A percentile compares a stretch with the other conserved stretches of the same genome.
Conservation (phyloP, 2,329 filamentous ascomycete genomes). For the Pseudopyrenochaeta lycopersici region DNA sequence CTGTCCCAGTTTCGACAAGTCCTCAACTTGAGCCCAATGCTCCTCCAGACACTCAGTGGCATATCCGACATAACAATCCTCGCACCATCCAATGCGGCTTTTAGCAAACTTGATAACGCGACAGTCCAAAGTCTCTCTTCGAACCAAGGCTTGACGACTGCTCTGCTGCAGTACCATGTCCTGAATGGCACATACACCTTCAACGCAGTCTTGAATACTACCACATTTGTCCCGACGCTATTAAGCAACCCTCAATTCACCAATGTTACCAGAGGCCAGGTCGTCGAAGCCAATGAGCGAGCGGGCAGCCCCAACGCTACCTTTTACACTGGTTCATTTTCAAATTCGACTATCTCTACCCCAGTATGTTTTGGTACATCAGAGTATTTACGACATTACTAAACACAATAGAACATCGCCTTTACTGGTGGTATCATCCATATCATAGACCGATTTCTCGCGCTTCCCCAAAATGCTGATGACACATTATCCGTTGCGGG, state of each 20-base stretch:
- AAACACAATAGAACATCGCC: slow-evolving; percentile 47
- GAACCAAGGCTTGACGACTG: slow-evolving; percentile 49
- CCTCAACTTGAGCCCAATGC: slow-evolving; percentile 46
- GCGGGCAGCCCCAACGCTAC: slow-evolving; percentile 52
- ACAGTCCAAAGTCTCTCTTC: slow-evolving; percentile 37
- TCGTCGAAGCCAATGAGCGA: slow-evolving; percentile 57
- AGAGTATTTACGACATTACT: not conserved
- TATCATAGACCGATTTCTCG: slow-evolving; percentile 56
- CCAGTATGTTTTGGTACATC: slow-evolving; percentile 53
- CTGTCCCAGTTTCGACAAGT: slow-evolving; percentile 47
- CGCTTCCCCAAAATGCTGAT: slow-evolving; percentile 45
- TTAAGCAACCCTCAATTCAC: slow-evolving; percentile 62
- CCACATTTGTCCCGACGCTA: slow-evolving; percentile 58
- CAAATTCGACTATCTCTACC: slow-evolving; percentile 58
- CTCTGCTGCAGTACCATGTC: slow-evolving; percentile 67
- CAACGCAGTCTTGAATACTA: slow-evolving; percentile 48
- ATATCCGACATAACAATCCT: slow-evolving; percentile 65
- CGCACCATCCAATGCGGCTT: slow-evolving; percentile 64
- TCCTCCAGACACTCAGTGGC: slow-evolving; percentile 49
- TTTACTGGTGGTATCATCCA: slow-evolving; percentile 58
- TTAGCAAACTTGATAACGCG: slow-evolving; percentile 51
- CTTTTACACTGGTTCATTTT: slow-evolving; percentile 63
- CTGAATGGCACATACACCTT: slow-evolving; percentile 61
- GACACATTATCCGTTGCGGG: slow-evolving; percentile 44
- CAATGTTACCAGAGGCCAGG: slow-evolving; percentile 69